Conservation (phyloP, 805 yeast species). For the Monosporozyma aerobia region DNA sequence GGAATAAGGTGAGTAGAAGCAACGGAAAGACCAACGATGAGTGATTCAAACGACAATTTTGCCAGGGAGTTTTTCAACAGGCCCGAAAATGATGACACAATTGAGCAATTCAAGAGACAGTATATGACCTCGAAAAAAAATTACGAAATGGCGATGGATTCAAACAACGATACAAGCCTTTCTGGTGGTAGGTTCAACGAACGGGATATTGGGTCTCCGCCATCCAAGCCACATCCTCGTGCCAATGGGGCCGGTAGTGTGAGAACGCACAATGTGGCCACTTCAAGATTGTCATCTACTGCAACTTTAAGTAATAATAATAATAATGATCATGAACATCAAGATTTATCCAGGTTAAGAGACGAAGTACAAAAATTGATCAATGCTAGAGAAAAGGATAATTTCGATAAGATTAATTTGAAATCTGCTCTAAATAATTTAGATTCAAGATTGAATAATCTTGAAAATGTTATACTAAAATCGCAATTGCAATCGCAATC, state of each 20-base stretch:
- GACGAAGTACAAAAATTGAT: neutral
- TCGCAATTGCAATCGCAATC: neutral
- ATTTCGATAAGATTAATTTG: neutral
- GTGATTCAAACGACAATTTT: conserved; percentile 2
- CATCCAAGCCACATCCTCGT: neutral
- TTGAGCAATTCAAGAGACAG: conserved; percentile 23
- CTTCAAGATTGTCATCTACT: neutral
- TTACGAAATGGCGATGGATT: conserved; percentile 2
- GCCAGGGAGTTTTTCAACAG: conserved; percentile 13
- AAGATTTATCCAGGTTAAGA: neutral
- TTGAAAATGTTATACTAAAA: neutral
- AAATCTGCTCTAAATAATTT: neutral
- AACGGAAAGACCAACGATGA: neutral
- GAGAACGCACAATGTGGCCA: neutral
- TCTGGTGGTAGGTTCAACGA: neutral
- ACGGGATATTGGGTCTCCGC: neutral
- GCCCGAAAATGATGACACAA: conserved; percentile 26
- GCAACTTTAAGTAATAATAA: neutral
- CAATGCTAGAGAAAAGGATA: neutral
- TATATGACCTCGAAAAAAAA: conserved; percentile 23
- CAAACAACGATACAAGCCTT: neutral
- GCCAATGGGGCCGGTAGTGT: neutral
- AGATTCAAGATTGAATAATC: neutral
- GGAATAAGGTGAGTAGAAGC: neutral
- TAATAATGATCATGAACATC: neutral